Evolutionary conservation across 2,329 filamentous ascomycete species (phyloP), one percentile per base, ranked within the genome.

Genomic region (Clarireedia hainanense): DNA sequence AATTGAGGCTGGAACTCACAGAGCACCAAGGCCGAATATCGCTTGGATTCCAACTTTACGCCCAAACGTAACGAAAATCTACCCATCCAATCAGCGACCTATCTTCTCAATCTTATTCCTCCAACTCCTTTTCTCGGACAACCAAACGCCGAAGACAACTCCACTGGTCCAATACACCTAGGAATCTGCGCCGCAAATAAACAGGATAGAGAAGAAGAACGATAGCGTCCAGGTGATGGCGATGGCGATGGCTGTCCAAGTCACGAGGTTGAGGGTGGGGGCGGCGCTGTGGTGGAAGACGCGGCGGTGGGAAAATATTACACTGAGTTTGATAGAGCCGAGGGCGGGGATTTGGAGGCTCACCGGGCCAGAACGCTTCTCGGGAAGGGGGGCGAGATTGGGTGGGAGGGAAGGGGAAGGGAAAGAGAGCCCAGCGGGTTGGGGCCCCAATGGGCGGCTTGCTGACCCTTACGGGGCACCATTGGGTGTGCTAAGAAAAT

Each of bases 271-370:
- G 24, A 52, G 48, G 9, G 49, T 26, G 9, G 54, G 49, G 15
- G 54, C 48, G 15, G 48, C 54, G 23, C 30, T 15, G 6, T 26
- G 26, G 2, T 17, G 42, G 42, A 56, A 56, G 17, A 52, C 24
- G 5, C 54, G 54, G 4, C 54, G 54, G 34, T 52, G 52, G 34
- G 52, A 47, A 42, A 52, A 26, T 23, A 56, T 39, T 15, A 56
- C 26, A 20, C 49, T 52, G 23, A 56, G 54, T 47, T 56, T 56
- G 10, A 52, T 37, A 26, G 52, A 15, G 14, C 54, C 49, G 3
- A 56, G 42, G 23, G 54, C 42, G 15, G 49, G 49, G 14, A 52
- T 47, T 42, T 52, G 54, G 5, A 52, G 42, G 14, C 24, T 52
- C 34, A 24, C 26, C 26, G 15, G 54, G 54, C 40, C 42, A 56